Base-by-base conservation (phyloP, 805 yeast species). In the Metschnikowia reukaufii region DNA sequence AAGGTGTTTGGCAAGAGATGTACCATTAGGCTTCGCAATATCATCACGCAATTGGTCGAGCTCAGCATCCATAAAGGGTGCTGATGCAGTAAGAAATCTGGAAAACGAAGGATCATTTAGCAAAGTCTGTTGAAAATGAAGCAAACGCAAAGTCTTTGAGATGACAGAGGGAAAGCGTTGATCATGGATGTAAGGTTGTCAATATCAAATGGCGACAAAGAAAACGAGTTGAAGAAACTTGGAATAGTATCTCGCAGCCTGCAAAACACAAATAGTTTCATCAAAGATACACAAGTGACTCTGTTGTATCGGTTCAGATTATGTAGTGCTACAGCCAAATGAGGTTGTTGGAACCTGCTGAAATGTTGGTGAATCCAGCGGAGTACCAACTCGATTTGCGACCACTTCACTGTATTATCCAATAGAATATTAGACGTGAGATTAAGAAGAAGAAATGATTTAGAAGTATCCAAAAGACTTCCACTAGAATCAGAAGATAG, bases 361-460 rank as follows among this genome's bases (percentile, higher is more conserved):
- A 51, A 56, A 21, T 54, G 51, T n/a, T 50, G 68, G 27, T 56
- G 54, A 10, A 60, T 50, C 65, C 66, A 71, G 13, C 42, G 48
- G 17, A 62, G 44, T 4, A 64, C 47, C 32, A 67, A 48, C 18
- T 62, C 55, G 1, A 70, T 52, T 39, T 54, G 63, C 12, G 57
- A 47, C 63, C 69, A 66, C 21, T 57, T 50, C 1, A 57, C 49
- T 16, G 61, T 48, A 19, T 59, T 56, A 39, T 65, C 60, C 27
- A 67, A 39, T 9, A 59, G 36, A 17, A 68, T 44, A 37, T 67
- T 67, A 43, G 64, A 59, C 9, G 68, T 57, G 30, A 64, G 49
- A 39, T 62, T 71, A 17, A 70, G 47, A 2, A 72, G 47, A 27
- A 70, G 44, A 4, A 69, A 52, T 6, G 73, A 61, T 44, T 61